Conservation (phyloP, 2,329 filamentous ascomycete genomes). For the Helotiales sp. region DNA sequence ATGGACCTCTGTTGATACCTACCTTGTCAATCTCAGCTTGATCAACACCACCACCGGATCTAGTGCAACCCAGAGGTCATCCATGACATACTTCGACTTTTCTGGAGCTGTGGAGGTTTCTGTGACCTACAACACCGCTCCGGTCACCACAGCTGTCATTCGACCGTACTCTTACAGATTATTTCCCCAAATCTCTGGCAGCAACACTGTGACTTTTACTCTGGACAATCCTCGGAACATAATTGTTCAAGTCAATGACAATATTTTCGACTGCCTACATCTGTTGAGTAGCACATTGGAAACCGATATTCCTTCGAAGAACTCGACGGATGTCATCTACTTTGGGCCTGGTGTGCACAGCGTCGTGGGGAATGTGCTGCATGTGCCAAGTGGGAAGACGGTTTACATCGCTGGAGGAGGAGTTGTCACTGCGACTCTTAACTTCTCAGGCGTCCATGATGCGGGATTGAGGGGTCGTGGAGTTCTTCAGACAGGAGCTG, state of each 20-base stretch:
- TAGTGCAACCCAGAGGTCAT: too few relatives aligned
- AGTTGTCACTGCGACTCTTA: not conserved
- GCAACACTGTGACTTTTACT: not conserved
- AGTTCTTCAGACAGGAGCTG: too few relatives aligned
- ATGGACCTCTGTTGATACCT: not conserved
- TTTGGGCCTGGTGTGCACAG: not conserved
- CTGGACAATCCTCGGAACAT: not conserved
- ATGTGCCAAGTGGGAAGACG: not conserved
- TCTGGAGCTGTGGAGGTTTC: not conserved
- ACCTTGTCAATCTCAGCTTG: not conserved
- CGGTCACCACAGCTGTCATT: not conserved
- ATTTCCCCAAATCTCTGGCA: not conserved
- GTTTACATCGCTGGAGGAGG: not conserved
- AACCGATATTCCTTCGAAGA: not conserved
- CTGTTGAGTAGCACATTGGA: not conserved
- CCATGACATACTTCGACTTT: not conserved
- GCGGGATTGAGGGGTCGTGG: too few relatives aligned
- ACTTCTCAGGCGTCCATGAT: too few relatives aligned
- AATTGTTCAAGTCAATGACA: not conserved
- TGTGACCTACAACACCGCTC: not conserved
- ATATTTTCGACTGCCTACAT: not conserved
- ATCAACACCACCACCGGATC: not conserved
- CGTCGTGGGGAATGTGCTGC: not conserved
- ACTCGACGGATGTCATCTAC: not conserved
- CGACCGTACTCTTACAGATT: not conserved